These are phyloP conservation scores for Trichodelitschia bisporula DNA, from an alignment of 495 filamentous ascomycete genomes.

Conservation along the genomic window DNA sequence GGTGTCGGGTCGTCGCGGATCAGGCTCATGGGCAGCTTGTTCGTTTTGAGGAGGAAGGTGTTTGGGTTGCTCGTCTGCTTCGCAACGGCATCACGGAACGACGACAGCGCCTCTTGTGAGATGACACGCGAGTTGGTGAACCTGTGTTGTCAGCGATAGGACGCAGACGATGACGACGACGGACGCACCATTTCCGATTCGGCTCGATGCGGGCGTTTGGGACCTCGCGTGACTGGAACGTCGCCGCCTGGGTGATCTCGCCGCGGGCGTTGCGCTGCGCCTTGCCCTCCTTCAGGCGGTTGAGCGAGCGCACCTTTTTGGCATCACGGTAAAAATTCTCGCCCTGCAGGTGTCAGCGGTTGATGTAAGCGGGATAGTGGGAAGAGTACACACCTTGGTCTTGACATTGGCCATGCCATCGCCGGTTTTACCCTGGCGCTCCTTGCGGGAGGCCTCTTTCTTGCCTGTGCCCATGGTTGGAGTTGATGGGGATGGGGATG, in stretches of 20 bases:
- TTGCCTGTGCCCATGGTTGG: constrained; percentile 70
- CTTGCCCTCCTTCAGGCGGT: constrained; percentile 68
- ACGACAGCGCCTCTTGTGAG: constrained; percentile 41
- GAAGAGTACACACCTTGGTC: no score
- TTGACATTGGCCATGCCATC: constrained; percentile 81
- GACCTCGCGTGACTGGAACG: constrained; percentile 53
- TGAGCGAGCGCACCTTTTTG: constrained; percentile 68
- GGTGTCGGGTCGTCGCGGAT: constrained; percentile 34
- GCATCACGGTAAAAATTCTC: no score
- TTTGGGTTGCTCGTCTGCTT: constrained; percentile 80
- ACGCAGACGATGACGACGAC: no score
- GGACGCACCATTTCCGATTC: constrained; percentile 77
- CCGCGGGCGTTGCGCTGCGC: constrained; percentile 51
- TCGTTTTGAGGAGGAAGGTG: constrained; percentile 72
- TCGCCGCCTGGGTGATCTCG: constrained; percentile 56
- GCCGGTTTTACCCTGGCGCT: constrained; percentile 52
- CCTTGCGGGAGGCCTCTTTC: constrained; percentile 66
- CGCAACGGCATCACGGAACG: constrained; percentile 80
- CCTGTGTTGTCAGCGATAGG: no score
- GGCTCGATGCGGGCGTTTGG: constrained; percentile 82
- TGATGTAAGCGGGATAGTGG: no score
- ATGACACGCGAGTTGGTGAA: constrained; percentile 52
- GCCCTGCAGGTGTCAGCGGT: no score
- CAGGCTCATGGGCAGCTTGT: constrained; percentile 75
- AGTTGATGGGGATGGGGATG: constrained; percentile 2